A percentile compares a stretch with the other conserved stretches of the same genome.
Conservation (phyloP, 1,139 yeast genomes). For the Taphrina wiesneri region DNA sequence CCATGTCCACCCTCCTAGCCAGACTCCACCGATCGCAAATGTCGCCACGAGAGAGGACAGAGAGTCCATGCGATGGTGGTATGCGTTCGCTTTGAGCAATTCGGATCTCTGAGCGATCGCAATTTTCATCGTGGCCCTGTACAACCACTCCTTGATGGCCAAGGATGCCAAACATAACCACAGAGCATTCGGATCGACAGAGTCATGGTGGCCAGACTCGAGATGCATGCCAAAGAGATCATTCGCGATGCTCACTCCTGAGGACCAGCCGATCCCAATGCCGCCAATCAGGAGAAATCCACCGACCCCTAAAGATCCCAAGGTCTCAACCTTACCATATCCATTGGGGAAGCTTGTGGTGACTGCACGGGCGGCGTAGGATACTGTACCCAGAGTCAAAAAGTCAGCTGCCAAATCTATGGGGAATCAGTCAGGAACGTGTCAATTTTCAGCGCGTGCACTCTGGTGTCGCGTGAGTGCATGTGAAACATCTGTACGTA, state of each 20-base stretch:
- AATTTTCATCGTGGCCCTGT: slow-evolving; percentile 73
- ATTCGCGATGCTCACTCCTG: slow-evolving; percentile 33
- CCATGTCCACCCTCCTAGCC: slow-evolving; percentile 65
- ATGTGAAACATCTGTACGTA: background rate
- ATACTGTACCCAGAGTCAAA: slow-evolving; percentile 83
- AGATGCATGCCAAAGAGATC: slow-evolving; percentile 40
- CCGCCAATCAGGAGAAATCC: slow-evolving; percentile 84
- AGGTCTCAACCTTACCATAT: slow-evolving; percentile 86
- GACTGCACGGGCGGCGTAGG: slow-evolving; percentile 70
- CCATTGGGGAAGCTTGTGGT: slow-evolving; percentile 74
- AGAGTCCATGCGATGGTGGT: slow-evolving; percentile 98
- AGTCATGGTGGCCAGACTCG: slow-evolving; percentile 53
- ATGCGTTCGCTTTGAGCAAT: slow-evolving; percentile 91
- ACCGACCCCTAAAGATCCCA: slow-evolving; percentile 87
- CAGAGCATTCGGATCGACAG: slow-evolving; percentile 77
- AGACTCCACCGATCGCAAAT: slow-evolving; percentile 80
- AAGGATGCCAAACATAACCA: slow-evolving; percentile 94
- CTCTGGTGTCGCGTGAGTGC: background rate
- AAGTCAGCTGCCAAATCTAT: slow-evolving; percentile 81
- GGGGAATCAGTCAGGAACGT: slow-evolving; percentile 1
- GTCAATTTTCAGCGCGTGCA: background rate
- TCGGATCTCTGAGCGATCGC: slow-evolving; percentile 78
- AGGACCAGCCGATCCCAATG: slow-evolving; percentile 65
- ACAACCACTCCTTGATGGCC: slow-evolving; percentile 80
- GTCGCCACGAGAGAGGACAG: slow-evolving; percentile 89